Evolutionary conservation across 208 protist genomes (phyloP), one percentile per base, ranked within the genome.

Genomic region (Leishmania arabica): DNA sequence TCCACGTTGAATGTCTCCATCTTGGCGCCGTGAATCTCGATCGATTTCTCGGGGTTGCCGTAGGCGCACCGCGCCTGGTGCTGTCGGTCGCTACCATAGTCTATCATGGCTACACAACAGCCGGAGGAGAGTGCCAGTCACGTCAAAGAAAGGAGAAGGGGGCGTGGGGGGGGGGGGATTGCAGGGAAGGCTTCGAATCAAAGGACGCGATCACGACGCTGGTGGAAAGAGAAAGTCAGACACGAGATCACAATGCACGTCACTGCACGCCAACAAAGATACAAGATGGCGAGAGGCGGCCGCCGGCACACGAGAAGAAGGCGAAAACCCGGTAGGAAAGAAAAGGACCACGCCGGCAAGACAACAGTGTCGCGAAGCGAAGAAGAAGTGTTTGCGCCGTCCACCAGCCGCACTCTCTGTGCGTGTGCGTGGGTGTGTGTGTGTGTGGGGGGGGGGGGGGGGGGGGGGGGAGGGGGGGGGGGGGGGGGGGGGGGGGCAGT

Each of bases 1-100:
- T 97, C 92, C 21, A 95, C 80, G 84, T 97, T 97, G 78, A 96
- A 97, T 0, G 88, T 82, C 78, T 97, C 92, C 88, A 96, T 95
- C 75, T 84, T 84, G 27, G 77, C 53, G 7, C 92, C 92, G 80
- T 97, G 94, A 2, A 88, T 72, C 71, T 91, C 86, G 31, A 92
- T 89, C 9, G 94, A 97, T 37, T 88, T 81, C 75, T 89, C 79
- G 0, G 88, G 53, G 75, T 97, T 80, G n/a, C 94, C 94, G 83
- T 88, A 97, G 42, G 92, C 92, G 27, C 78, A 64, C 3, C 92
- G 84, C 60, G 90, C 92, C 73, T 92, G 81, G 19, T 79, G 69
- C 72, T 91, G 85, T 34, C 86, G 75, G 17, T 89, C 77, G 77
- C 82, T 93, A 5, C n/a, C 81, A 66, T 75, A 89, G 49, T 89